Evolutionary conservation across 257 asterid genomes (phyloP), one percentile per base, ranked within the genome.

Genomic region (Paulownia fortunei): DNA sequence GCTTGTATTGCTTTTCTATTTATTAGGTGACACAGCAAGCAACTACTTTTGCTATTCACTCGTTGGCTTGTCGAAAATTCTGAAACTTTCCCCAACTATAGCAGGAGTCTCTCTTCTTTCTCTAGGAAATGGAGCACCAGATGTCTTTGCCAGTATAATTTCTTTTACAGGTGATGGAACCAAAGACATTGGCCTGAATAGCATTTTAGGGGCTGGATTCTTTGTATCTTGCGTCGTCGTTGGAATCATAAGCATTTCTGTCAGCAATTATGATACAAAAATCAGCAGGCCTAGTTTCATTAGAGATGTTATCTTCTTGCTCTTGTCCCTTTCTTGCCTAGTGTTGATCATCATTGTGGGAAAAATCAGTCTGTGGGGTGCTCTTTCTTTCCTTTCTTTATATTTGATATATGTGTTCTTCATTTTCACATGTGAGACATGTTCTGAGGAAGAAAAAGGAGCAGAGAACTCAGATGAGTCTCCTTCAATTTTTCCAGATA

Each of bases 21-120:
- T 85, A 49, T 58, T 82, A 23, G 86, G 84, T 1, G 81, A 85
- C 16, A 85, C 88, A 11, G 78, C 88, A 6, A 68, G 77, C 68
- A 80, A 19, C 21, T 85, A 46, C 6, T 46, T 46, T 16, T 12
- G 18, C 18, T 4, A 13, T 46, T 46, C 54, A 4, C 54, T 46
- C 1, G 18, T 5, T 8, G 54, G 54, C 54, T 16, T 46, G 54
- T 46, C 54, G 18, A 13, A 46, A 11, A 46, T 46, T 13, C 18
- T 46, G 18, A 46, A 46, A 46, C 54, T 46, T 16, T 46, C 54
- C 54, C 54, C 54, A 46, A 46, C 54, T 13, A 4, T 16, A 46
- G 18, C 54, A 46, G 54, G 54, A 46, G n/a, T 46, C 54, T 46
- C 54, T 46, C 54, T 46, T 12, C 54, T 46, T 13, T 46, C 54